These are phyloP conservation scores for Pyrenochaeta sp. DNA, from an alignment of 2,329 filamentous ascomycete genomes.

Conservation along the genomic window DNA sequence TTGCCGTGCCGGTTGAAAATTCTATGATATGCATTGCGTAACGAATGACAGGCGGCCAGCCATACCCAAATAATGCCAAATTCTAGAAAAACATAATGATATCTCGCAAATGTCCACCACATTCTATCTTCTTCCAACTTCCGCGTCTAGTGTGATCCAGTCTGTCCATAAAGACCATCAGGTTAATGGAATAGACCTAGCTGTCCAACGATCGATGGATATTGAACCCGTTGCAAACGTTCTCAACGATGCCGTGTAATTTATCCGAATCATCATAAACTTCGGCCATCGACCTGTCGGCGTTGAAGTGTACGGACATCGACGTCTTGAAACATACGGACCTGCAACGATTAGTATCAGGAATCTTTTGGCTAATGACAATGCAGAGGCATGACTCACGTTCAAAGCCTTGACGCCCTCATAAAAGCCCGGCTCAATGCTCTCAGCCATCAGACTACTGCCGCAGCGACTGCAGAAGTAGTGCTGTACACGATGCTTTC, in stretches of 20 bases:
- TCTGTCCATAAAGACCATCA: not conserved
- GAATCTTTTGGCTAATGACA: not conserved
- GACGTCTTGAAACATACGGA: not conserved
- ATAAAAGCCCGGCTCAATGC: slow-evolving; percentile 36
- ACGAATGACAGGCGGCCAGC: not conserved
- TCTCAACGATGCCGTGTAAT: not conserved
- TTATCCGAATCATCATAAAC: not conserved
- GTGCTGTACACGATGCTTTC: slow-evolving; percentile 35
- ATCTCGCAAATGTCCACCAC: not conserved
- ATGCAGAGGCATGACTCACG: slow-evolving; percentile 21
- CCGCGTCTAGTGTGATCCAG: not conserved
- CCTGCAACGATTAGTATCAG: not conserved
- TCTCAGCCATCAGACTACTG: slow-evolving; percentile 36
- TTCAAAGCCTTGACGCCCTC: slow-evolving; percentile 41
- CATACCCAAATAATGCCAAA: not conserved
- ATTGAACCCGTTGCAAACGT: not conserved
- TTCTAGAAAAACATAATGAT: not conserved
- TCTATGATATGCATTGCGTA: not conserved
- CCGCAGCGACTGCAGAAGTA: slow-evolving; percentile 44
- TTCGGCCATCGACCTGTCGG: not conserved
- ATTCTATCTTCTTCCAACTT: not conserved
- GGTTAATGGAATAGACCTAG: not conserved
- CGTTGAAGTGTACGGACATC: not conserved
- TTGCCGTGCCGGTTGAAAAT: not conserved
- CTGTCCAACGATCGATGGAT: not conserved